phyloP scores from a whole-genome alignment of 2,329 filamentous ascomycete species.

The Chrysoporthe austroafricana region DNA sequence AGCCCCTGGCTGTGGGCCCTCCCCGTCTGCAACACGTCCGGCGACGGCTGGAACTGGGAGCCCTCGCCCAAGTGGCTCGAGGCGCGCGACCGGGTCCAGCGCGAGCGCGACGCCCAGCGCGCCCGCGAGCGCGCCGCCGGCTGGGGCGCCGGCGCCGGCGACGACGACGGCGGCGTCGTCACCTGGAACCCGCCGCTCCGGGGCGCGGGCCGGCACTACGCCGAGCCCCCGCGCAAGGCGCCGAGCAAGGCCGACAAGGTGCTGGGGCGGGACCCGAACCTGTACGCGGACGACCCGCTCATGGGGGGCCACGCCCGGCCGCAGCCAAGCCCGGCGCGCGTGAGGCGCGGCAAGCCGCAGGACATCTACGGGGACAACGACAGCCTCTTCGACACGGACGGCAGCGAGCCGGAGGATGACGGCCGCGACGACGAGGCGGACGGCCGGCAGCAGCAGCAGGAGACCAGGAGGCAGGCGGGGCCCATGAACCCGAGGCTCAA shows the following conservation, averaged over 20 bases:
- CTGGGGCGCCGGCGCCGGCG: slow-evolving; percentile 57
- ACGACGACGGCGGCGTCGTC: slow-evolving; percentile 29
- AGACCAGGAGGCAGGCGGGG: slow-evolving; percentile 40
- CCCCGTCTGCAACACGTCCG: slow-evolving; percentile 82
- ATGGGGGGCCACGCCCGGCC: slow-evolving; percentile 44
- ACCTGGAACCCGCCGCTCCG: slow-evolving; percentile 35
- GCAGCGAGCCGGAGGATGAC: slow-evolving; percentile 42
- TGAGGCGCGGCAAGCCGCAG: slow-evolving; percentile 42
- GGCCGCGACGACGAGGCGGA: slow-evolving; percentile 36
- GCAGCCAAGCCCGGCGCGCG: slow-evolving; percentile 51
- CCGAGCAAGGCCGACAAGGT: slow-evolving; percentile 63
- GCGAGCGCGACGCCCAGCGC: slow-evolving; percentile 62
- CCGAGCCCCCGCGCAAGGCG: slow-evolving; percentile 39
- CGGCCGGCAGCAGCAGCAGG: slow-evolving; percentile 41
- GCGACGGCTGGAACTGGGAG: slow-evolving; percentile 95
- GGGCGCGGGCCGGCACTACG: slow-evolving; percentile 39
- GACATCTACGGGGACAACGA: slow-evolving; percentile 38
- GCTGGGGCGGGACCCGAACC: slow-evolving; percentile 59
- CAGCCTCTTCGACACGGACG: slow-evolving; percentile 34
- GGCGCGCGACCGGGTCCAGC: slow-evolving; percentile 65
- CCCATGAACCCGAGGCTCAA: slow-evolving; percentile 47
- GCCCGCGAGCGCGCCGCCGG: slow-evolving; percentile 68
- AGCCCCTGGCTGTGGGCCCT: slow-evolving; percentile 74
- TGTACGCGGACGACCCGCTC: slow-evolving; percentile 54
- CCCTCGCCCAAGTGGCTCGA: slow-evolving; percentile 78